These are phyloP conservation scores for Clitopilus passeckerianus DNA, from an alignment of 768 basidiomycete species.

Conservation along the genomic window DNA sequence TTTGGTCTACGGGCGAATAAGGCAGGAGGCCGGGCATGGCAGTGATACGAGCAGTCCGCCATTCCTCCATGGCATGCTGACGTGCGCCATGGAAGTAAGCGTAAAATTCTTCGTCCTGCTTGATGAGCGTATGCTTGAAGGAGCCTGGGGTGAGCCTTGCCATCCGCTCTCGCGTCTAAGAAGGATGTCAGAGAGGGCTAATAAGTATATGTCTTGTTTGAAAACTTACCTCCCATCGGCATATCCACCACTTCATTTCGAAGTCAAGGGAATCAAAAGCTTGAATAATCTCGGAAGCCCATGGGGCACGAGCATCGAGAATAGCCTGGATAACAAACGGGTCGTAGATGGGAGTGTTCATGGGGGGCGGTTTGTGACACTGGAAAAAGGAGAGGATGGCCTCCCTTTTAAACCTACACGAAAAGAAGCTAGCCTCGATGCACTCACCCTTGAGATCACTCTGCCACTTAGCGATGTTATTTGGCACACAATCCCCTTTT, in stretches of 20 bases:
- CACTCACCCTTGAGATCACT: conserved; percentile 1
- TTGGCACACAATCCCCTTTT: neutral
- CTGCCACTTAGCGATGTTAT: neutral
- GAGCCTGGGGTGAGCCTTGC: conserved; percentile 3
- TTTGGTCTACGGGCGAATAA: neutral
- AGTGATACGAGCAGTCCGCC: conserved; percentile 3
- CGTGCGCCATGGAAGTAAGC: conserved; percentile 12
- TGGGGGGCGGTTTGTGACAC: neutral
- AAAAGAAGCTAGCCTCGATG: conserved; percentile 10
- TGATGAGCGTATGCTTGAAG: conserved; percentile 12
- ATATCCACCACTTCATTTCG: conserved; percentile 8
- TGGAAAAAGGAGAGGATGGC: neutral
- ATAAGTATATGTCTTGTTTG: neutral
- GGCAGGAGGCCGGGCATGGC: neutral
- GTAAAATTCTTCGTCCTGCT: conserved; percentile 14
- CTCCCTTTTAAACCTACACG: neutral
- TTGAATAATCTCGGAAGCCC: neutral
- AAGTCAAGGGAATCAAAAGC: conserved; percentile 4
- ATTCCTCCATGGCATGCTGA: conserved; percentile 10
- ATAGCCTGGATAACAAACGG: neutral
- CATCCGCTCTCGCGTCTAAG: conserved; percentile 1
- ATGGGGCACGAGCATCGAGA: neutral
- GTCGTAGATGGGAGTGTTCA: neutral
- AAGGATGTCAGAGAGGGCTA: neutral
- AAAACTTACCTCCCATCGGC: conserved; percentile 7